phyloP scores from a whole-genome alignment of 352 stramenopile species.

The Phytophthora crassamura region DNA sequence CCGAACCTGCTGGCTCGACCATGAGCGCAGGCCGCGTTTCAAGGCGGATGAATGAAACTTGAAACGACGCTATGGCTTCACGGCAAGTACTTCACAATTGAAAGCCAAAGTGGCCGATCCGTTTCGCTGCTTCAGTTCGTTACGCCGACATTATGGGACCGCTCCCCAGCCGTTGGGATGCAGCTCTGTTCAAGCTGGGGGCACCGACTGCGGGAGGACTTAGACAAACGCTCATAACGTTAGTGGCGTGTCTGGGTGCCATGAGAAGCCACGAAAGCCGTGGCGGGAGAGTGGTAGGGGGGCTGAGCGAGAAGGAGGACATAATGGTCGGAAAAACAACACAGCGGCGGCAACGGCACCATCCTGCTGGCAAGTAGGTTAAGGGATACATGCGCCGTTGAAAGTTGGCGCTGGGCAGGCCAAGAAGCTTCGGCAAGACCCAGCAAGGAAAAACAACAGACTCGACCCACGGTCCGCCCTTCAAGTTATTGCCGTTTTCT shows the following conservation, averaged over 20 bases:
- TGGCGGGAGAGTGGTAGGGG: constrained; percentile 9
- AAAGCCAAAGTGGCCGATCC: constrained; percentile 33
- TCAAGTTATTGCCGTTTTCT: constrained; percentile 13
- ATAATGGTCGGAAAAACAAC: constrained; percentile 4
- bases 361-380: constrained; percentile 14
- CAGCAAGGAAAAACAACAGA: neutral
- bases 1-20: constrained; percentile 14
- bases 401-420: constrained; percentile 9
- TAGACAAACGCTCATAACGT: constrained; percentile 32
- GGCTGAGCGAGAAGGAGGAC: constrained; percentile 14
- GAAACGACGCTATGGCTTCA: constrained; percentile 35
- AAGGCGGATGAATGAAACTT: constrained; percentile 26
- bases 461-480: constrained; percentile 4
- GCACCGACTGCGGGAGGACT: neutral
- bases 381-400: constrained; percentile 37
- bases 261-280: constrained; percentile 28
- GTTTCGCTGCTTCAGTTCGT: constrained; percentile 39
- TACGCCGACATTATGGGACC: constrained; percentile 27
- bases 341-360: constrained; percentile 26
- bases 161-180: constrained; percentile 20
- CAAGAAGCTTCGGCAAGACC: neutral
- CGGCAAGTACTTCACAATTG: constrained; percentile 4
- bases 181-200: constrained; percentile 3
- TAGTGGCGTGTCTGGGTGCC: constrained; percentile 27
- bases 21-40: constrained; percentile 39